Base-by-base conservation (phyloP, 805 yeast species). In the Ogataea zsoltii region DNA sequence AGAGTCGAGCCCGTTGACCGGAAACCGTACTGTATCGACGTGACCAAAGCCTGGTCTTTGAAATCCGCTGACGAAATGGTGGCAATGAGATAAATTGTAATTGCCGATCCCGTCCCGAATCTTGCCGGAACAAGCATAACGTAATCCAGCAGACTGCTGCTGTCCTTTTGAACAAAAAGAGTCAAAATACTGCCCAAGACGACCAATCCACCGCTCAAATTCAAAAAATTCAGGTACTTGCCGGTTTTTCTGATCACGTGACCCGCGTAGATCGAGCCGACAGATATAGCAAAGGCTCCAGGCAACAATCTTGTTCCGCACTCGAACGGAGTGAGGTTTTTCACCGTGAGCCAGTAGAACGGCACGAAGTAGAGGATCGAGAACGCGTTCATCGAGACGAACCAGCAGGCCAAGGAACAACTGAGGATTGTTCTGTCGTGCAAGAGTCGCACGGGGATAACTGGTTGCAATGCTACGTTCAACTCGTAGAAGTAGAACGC, bases 1-100 rank as follows among this genome's bases (percentile, higher is more conserved):
- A 77, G 57, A 0, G 82, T 76, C 2, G 81, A 76, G 1, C 82
- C 82, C 1, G 80, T 75, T 4, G 81, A 69, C 52, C 82, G 66
- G 54, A 77, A 77, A 4, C 80, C 90, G 62, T 91, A 90, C 60
- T 88, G 96, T 46, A 91, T 86, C 0, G 96, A 87, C 0, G 97
- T 90, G 2, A 92, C 85, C 15, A 89, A 76, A 1, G 97, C 96
- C 64, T 88, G 96, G 57, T 74, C 77, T 41, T 76, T 74, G 16
- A 71, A 63, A 9, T 86, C 82, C 2, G 85, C 94, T 1, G 94
- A 79, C 0, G 94, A 83, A 42, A 88, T 84, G 63, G 88, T 74
- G 0, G 95, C 86, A 32, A 88, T 66, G 36, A 88, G 68, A 0
- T 91, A 80, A 2, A 86, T 79, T 0, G 96, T 88, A 49, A 88